Evolutionary conservation across 768 basidiomycete genomes (phyloP), one percentile per base, ranked within the genome.

Genomic region (Rhodocollybia butyracea): DNA sequence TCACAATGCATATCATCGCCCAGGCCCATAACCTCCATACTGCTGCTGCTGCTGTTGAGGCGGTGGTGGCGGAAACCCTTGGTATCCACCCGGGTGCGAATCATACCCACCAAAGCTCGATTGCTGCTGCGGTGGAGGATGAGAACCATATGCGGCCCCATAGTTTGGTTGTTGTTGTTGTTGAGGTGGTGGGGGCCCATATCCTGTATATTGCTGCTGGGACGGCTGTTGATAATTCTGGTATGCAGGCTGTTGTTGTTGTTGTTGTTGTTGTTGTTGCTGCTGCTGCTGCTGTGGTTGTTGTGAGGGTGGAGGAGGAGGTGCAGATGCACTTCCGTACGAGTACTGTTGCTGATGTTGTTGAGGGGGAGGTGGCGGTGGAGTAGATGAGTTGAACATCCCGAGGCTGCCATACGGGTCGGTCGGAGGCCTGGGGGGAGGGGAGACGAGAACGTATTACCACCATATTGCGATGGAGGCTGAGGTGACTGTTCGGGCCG

Each of bases 401-500:
- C 66, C 64, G 11, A 74, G 61, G 39, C 17, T 57, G 8, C 70
- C 70, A 53, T 78, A 76, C 15, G 76, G 75, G 59, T 75, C 69
- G 32, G 51, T 40, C 8, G 67, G 58, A 47, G 64, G 62, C 7
- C 40, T 3, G 60, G 43, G 5, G 67, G 31, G 40, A 63, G 57
- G 40, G 60, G 66, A 58, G 60, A 63, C 6, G 24, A 40, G n/a
- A 40, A 13, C 3, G 40, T 2, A 17, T 34, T 26, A 17, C 34
- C 22, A 3, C 47, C 47, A 22, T 50, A 38, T 38, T 24, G 21
- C 30, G 30, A n/a, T n/a, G n/a, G 47, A 31, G 13, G 17, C 30
- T 50, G 51, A 17, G 12, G 51, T 13, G 11, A 13, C 40, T 53
- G 51, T 27, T 61, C 62, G 40, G 61, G 50, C 57, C 60, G 52